Base-by-base conservation (phyloP, 2,329 filamentous ascomycete genomes). In the Diaporthe sp. region DNA sequence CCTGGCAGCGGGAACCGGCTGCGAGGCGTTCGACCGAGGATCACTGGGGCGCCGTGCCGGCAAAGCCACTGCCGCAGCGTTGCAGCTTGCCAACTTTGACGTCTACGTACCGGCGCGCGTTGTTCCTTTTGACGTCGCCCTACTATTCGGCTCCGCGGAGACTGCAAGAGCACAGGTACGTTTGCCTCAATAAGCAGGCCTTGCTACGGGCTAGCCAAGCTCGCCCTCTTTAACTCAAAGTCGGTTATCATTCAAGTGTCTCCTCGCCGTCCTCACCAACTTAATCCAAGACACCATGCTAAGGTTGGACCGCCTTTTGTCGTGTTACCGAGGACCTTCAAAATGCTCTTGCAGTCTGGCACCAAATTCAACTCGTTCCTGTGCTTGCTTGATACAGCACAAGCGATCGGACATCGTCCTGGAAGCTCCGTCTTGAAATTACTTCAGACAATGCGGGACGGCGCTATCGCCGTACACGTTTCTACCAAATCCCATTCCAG, bases 31-130 rank as follows among this genome's bases (percentile, higher is more conserved):
- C 58, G 58, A 73, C 58, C 71, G 71, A 73, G 47, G 58, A 57
- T 51, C 34, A 20, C 37, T 65, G 57, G 12, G 71, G 71, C 71
- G 71, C 44, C 71, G 71, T 73, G 65, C 49, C 71, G 71, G 71
- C 49, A 67, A 73, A 73, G 71, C 71, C 71, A 73, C 58, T 73
- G 71, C 71, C 71, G 65, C 65, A 70, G 65, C 65, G 71, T 73
- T 55, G 58, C 71, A 73, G 71, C 71, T 65, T 65, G 58, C 71
- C 58, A 73, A 72, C 34, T 53, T 73, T 73, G 71, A 73, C 71
- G 25, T 55, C 57, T 49, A 55, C n/a, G 49, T 55, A 42, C 65
- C 65, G 65, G 47, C 49, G 65, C 65, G 49, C 28, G 28, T 58
- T 37, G 39, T 37, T 49, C 42, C 44, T 37, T 47, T 51, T 51